A percentile compares a stretch with the other conserved stretches of the same genome.
Conservation (phyloP, 257 asterid genomes). For the Nicotiana obtusifolia region DNA sequence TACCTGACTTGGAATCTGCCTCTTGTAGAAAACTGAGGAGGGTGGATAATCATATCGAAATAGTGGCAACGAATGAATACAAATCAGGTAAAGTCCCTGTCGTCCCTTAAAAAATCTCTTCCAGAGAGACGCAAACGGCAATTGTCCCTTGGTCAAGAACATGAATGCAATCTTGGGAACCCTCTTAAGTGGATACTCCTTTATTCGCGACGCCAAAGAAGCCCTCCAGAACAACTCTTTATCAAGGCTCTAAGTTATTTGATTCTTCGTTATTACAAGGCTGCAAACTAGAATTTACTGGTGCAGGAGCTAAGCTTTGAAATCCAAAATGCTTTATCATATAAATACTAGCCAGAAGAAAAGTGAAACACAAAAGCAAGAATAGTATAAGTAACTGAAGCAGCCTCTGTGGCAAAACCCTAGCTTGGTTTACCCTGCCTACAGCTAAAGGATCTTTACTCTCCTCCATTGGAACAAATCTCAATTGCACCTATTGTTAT, state of each 20-base stretch:
- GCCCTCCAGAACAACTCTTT: constrained; percentile 59
- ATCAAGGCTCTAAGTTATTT: constrained; percentile 28
- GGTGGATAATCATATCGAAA: constrained; percentile 32
- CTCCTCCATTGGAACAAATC: constrained; percentile 31
- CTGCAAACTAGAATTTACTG: constrained; percentile 16
- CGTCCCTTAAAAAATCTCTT: constrained; percentile 60
- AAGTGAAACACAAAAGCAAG: constrained; percentile 35
- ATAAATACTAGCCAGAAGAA: constrained; percentile 41
- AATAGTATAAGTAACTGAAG: constrained; percentile 40
- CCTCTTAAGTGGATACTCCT: constrained; percentile 38
- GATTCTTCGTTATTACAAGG: constrained; percentile 23
- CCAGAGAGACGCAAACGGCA: constrained; percentile 60
- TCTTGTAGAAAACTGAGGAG: constrained; percentile 45
- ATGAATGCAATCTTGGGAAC: constrained; percentile 57
- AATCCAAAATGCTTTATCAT: constrained; percentile 46
- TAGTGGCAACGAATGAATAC: constrained; percentile 48
- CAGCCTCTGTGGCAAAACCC: constrained; percentile 47
- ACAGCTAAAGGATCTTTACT: constrained; percentile 20
- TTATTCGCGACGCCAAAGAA: constrained; percentile 33
- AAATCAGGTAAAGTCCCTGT: constrained; percentile 41
- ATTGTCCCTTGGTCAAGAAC: constrained; percentile 62
- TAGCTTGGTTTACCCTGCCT: constrained; percentile 10
- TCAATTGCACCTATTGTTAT: neutral
- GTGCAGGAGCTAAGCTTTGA: constrained; percentile 16
- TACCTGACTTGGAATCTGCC: constrained; percentile 71